Percentiles rank a stretch among this genome's conserved stretches.
phyloP scores from a whole-genome alignment of 2,329 filamentous ascomycete genomes.

The Verticillium dahliae region DNA sequence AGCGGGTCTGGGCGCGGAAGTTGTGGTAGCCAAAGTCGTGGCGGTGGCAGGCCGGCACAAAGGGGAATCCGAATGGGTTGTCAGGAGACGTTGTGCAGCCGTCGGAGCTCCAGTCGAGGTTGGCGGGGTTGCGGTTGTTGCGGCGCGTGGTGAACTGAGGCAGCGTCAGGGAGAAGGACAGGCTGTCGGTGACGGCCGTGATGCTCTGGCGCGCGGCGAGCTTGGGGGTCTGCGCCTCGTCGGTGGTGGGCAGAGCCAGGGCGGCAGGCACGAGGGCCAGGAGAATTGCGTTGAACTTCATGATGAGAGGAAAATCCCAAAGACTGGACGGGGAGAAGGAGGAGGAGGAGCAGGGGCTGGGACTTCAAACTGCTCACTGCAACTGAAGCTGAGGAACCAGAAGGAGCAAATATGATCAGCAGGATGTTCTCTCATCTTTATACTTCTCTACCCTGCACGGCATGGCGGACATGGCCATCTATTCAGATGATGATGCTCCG shows the following conservation, averaged over 20 bases:
- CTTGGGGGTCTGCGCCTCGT: background rate
- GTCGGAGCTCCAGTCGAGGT: constrained; percentile 33
- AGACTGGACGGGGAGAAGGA: background rate
- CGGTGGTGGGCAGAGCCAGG: constrained; percentile 15
- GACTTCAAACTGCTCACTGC: background rate
- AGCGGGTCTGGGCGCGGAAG: constrained; percentile 40
- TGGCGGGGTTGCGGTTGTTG: constrained; percentile 28
- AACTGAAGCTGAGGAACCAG: background rate
- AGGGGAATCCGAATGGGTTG: constrained; percentile 37
- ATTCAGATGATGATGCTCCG: background rate
- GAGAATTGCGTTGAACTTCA: constrained; percentile 22
- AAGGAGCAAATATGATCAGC: background rate
- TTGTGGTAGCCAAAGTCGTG: constrained; percentile 54
- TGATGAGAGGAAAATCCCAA: constrained; percentile 7
- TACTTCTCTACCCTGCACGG: background rate
- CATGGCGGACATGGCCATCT: background rate
- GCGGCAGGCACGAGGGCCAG: constrained; percentile 11
- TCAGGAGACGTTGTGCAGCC: constrained; percentile 35
- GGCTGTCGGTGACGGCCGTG: constrained; percentile 32
- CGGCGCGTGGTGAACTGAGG: constrained; percentile 32
- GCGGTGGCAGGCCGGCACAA: constrained; percentile 38
- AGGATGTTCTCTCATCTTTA: background rate
- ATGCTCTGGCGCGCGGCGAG: constrained; percentile 13
- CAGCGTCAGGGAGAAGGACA: constrained; percentile 38
- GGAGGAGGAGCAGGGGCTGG: background rate